These are phyloP conservation scores for Bathelium albidoporum DNA, from an alignment of 495 filamentous ascomycete genomes.

Conservation along the genomic window DNA sequence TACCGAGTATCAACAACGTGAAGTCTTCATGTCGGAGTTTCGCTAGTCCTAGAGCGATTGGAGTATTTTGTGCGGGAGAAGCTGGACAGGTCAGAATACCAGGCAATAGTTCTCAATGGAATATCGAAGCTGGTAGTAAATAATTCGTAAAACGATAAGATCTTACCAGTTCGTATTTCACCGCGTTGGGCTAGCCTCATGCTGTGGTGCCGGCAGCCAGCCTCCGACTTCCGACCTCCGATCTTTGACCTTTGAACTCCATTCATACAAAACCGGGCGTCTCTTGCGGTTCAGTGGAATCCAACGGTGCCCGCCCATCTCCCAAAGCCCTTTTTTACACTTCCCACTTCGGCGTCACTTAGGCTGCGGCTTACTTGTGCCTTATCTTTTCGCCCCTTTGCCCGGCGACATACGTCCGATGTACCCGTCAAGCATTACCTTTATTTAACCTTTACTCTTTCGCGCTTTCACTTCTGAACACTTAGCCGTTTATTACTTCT, in stretches of 20 bases:
- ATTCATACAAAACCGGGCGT: background rate
- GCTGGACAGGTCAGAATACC: background rate
- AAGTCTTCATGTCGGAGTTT: too few relatives aligned
- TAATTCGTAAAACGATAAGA: too few relatives aligned
- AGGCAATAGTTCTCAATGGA: background rate
- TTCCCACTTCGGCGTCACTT: background rate
- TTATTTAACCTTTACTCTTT: background rate
- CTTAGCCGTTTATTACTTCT: too few relatives aligned
- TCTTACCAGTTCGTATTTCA: too few relatives aligned
- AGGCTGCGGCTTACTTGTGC: background rate
- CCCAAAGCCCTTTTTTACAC: too few relatives aligned
- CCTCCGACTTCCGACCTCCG: background rate
- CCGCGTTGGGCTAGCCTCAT: too few relatives aligned
- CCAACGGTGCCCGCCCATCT: too few relatives aligned
- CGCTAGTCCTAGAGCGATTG: too few relatives aligned
- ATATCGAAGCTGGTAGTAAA: background rate
- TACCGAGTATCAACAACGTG: too few relatives aligned
- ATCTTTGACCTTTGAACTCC: background rate
- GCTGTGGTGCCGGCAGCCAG: too few relatives aligned
- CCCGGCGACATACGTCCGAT: background rate
- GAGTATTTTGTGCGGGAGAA: background rate
- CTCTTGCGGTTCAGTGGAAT: too few relatives aligned
- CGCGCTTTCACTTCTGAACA: constrained; percentile 3
- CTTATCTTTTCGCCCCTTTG: background rate
- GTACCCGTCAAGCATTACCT: background rate